Evolutionary conservation across 805 yeast species (phyloP), one percentile per base, ranked within the genome.

Genomic region (Candida qinlingensis): DNA sequence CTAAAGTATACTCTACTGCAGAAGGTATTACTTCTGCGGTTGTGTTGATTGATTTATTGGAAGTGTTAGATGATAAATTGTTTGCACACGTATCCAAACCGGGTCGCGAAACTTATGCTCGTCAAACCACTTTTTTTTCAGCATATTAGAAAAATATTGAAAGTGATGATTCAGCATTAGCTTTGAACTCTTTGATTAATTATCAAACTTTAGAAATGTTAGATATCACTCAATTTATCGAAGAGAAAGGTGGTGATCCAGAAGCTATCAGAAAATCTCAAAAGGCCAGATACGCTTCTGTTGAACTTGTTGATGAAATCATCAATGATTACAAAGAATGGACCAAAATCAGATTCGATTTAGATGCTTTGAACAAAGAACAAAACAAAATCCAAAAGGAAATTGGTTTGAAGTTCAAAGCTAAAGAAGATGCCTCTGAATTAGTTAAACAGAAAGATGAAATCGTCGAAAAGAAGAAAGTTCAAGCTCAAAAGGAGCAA

Each of bases 231-330:
- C 86, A 87, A 65, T 94, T 94, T 67, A 84, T 94, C 59, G 96
- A 83, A 59, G 99, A 94, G 66, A 92, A 90, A 72, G 99, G 99
- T 51, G 99, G 99, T 54, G 81, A 91, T 68, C 97, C 99, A 39
- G 92, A 91, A 58, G 74, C 74, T 47, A 89, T 94, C 66, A 85
- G 85, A 67, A 80, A 74, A 63, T 91, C 97, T 37, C 99, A 94
- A 71, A 81, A 74, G 68, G 96, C 95, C 54, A 89, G 99, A 76
- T 96, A 96, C 53, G 98, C 80, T 59, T 74, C 94, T 35, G 98
- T 91, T 46, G 99, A 94, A 70, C 64, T 94, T 46, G 98, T 94
- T 45, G 99, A 94, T 67, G 97, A 92, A 72, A 91, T 94, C 67
- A 88, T 94, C 65, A 76, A 73, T 54, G 96, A 85, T 59, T 94